Evolutionary conservation across 176 grass and related monocot genomes (phyloP).

Genomic region (Thalia dealbata): DNA sequence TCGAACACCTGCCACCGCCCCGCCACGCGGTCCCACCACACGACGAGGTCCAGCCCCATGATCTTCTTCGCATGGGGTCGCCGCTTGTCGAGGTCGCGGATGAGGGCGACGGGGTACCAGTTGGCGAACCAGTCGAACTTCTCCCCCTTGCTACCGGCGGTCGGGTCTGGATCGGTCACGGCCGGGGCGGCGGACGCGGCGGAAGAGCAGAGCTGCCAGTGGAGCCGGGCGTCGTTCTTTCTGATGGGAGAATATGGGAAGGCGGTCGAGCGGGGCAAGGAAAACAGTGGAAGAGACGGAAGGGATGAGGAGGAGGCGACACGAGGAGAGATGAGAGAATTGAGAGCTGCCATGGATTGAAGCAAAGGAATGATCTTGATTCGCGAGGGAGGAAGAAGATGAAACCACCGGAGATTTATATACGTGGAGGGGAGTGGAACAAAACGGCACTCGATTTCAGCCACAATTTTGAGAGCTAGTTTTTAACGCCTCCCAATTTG

Average conservation of each 20-base stretch:
- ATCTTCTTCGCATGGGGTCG: slow-evolving; percentile 77
- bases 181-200: not conserved
- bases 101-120: slow-evolving; percentile 70
- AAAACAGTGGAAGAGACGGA: not conserved
- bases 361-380: not conserved
- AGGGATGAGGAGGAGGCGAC: not conserved
- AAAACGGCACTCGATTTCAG: too few species aligned
- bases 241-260: not conserved
- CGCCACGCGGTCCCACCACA: slow-evolving; percentile 60
- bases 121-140: slow-evolving; percentile 87
- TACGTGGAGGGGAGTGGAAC: too few species aligned
- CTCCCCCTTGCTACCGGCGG: not conserved
- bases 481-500: too few species aligned
- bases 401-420: too few species aligned
- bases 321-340: not conserved
- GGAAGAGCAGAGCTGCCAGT: not conserved
- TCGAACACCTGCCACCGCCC: slow-evolving; percentile 78
- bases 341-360: not conserved
- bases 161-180: slow-evolving; percentile 3
- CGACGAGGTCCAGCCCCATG: slow-evolving; percentile 59
- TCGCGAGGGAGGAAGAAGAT: too few species aligned
- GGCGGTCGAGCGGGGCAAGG: not conserved
- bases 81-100: slow-evolving; percentile 74
- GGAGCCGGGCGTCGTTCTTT: not conserved
- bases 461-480: too few species aligned